Conservation (phyloP, 1,139 yeast genomes). For the Kurtzmaniella quercitrusa region DNA sequence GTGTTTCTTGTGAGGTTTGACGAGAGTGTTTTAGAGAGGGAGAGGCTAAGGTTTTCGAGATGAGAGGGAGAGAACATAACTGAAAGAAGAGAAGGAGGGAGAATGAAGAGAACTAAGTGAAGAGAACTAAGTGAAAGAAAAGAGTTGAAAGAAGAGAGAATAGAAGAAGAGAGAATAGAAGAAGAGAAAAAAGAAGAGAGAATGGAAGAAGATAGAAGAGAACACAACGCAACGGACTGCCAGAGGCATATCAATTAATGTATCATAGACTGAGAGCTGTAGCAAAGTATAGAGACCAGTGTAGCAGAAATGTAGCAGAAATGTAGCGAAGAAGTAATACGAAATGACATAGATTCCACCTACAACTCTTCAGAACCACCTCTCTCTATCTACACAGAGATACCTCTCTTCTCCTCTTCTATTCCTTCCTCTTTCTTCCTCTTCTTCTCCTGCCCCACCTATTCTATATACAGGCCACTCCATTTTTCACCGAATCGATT, state of each 20-base stretch:
- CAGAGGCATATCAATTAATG: not conserved
- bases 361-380: too few relatives aligned
- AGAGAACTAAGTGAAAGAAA: too few relatives aligned
- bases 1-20: constrained; percentile 81
- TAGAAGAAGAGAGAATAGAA: not conserved
- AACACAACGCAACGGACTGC: not conserved
- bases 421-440: too few relatives aligned
- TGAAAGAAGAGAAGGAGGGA: not conserved
- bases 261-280: not conserved
- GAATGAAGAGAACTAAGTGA: not conserved
- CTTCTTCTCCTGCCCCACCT: not conserved
- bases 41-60: constrained; percentile 22
- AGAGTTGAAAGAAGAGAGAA: not conserved
- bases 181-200: not conserved
- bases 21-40: constrained; percentile 54
- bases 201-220: not conserved
- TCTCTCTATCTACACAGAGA: too few relatives aligned
- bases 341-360: too few relatives aligned
- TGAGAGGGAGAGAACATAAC: not conserved
- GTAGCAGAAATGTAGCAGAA: not conserved
- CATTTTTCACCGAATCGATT: not conserved
- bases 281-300: not conserved
- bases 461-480: not conserved
- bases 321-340: too few relatives aligned
- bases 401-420: too few relatives aligned